Evolutionary conservation across 148 eudicot species (phyloP), one percentile per base, ranked within the genome.

Genomic region (Chenopodium quinoa): DNA sequence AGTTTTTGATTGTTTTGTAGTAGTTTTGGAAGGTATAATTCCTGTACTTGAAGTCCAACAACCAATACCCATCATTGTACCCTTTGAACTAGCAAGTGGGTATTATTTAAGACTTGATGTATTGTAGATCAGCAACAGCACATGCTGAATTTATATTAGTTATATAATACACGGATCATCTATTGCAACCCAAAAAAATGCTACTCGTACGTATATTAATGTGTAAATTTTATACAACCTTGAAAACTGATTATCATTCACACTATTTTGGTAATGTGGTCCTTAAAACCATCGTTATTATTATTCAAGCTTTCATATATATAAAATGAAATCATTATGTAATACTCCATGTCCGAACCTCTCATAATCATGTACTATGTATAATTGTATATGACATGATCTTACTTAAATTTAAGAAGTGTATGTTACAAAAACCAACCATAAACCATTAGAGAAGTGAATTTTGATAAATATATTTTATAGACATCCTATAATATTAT

Each of bases 41-140:
- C 75, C n/a, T 46, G 77, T 52, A 74, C 77, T 73, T 74, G 77
- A 47, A 74, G 19, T 40, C n/a, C 77, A 50, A 50, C 77, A 74
- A 74, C 77, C 40, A 48, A 48, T 73, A 22, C 60, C 60, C 77
- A 74, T 74, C 29, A n/a, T 13, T 50, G 62, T 52, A 14, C 77
- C 77, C 75, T 71, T 23, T 25, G n/a, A 52, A 52, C 47, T 72
- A 44, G 10, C 12, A 46, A 72, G 25, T 72, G 16, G 16, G 27
- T 72, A 34, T 71, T 8, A 23, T 48, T 19, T 71, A 7, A 71
- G 40, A 17, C 20, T 71, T 71, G 74, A 50, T 40, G 20, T 7
- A 8, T 8, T 40, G 23, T 29, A 72, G 27, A 40, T 72, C 54
- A 72, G 54, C 54, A 72, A 46, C 54, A 46, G 75, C 75, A 46